Conservation (phyloP, 352 stramenopile genomes). For the Phytophthora fragariaefolia region DNA sequence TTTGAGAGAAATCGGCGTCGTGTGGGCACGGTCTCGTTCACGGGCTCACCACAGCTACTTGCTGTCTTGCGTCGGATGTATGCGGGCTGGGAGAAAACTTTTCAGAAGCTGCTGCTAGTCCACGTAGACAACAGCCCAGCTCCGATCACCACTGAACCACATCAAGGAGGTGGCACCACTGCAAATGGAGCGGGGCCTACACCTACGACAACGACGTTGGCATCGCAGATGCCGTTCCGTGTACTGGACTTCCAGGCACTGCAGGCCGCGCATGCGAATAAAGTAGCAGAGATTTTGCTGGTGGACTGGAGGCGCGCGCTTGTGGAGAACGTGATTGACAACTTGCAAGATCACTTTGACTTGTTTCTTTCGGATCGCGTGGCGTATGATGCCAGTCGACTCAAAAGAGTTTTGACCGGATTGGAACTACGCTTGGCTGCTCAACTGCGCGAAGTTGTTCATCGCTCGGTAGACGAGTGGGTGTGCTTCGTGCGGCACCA, state of each 20-base stretch:
- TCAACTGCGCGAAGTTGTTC: constrained; percentile 65
- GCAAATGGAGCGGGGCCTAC: constrained; percentile 1
- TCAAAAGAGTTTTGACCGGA: constrained; percentile 84
- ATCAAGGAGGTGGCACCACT: constrained; percentile 1
- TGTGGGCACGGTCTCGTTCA: constrained; percentile 57
- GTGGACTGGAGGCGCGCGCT: constrained; percentile 91
- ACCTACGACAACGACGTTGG: constrained; percentile 31
- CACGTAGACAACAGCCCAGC: constrained; percentile 49
- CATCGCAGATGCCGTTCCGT: constrained; percentile 80
- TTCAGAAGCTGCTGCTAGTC: constrained; percentile 76
- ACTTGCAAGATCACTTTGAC: constrained; percentile 93
- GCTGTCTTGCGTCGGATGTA: constrained; percentile 89
- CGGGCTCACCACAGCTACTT: constrained; percentile 69
- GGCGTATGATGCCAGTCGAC: constrained; percentile 56
- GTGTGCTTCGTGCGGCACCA: constrained; percentile 56
- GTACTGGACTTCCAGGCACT: constrained; percentile 87
- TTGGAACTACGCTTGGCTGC: constrained; percentile 88
- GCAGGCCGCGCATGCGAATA: constrained; percentile 80
- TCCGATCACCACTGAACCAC: constrained; percentile 4
- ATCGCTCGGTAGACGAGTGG: constrained; percentile 43
- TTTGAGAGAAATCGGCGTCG: constrained; percentile 68
- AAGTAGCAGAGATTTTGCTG: constrained; percentile 73
- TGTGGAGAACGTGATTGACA: constrained; percentile 94
- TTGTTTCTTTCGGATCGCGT: constrained; percentile 89
- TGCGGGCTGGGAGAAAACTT: constrained; percentile 90